Base-by-base conservation (phyloP, 768 basidiomycete species). In the Mycena venus region DNA sequence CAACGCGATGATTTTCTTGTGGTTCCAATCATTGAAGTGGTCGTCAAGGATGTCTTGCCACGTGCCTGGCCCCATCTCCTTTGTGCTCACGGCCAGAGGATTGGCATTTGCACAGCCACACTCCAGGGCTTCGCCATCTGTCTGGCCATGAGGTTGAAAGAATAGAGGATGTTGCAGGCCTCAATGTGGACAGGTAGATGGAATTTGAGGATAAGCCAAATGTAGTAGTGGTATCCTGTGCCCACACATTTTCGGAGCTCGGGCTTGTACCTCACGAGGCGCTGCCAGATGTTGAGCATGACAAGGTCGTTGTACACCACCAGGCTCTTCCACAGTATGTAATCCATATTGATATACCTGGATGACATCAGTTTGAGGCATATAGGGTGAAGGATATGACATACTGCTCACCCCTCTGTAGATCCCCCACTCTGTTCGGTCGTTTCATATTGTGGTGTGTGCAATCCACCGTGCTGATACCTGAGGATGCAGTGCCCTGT, bases 301-400 rank as follows among this genome's bases (percentile, higher is more conserved):
- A 68, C 51, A 14, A 72, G 55, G 9, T 69, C 70, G 29, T 63
- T 34, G 32, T 61, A 44, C 12, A 64, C n/a, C 21, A 19, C 47
- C 23, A 82, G 51, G 34, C 77, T 77, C 4, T 70, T 76, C 19
- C 79, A 75, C 36, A 81, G n/a, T n/a, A n/a, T n/a, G n/a, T n/a
- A n/a, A n/a, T n/a, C n/a, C n/a, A n/a, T n/a, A n/a, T n/a, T n/a
- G 70, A 29, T 61, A 42, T 63, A 63, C 17, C 61, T 59, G 31
- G 12, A 19, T 44, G 21, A 15, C 12, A 19, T 44, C 4, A 19
- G 42, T 44, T 4, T 10, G 11, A 44, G 21, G 6, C 21, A 4
- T 12, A 4, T 36, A 40, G 7, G 8, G 19, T 27, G 66, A 72
- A n/a, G n/a, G n/a, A n/a, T 63, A 21, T n/a, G n/a, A 23, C 61